Base-by-base conservation (phyloP, 2,329 filamentous ascomycete species). In the Amylocarpus encephaloides region DNA sequence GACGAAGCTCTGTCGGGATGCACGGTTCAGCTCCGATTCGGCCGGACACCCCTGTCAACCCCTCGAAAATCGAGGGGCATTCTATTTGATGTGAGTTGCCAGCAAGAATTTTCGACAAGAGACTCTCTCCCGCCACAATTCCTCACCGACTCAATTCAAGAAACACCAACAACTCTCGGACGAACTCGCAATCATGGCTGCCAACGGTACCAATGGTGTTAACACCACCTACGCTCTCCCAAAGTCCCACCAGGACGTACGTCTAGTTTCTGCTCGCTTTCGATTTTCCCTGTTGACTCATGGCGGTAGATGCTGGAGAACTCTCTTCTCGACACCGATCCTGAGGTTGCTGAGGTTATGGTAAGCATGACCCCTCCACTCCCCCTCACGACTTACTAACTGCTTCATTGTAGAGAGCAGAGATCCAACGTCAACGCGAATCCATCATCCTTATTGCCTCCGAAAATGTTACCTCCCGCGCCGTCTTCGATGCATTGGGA, bases 391-490 rank as follows among this genome's bases (percentile, higher is more conserved):
- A 45, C 26, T 35, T 44, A 2, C 15, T 49, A 49, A 56, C 26
- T 16, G 15, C 13, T 44, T 49, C 52, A 50, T 51, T 30, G 43
- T 59, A 93, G 87, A 86, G 88, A 78, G 83, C 87, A 65, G 92
- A 97, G 75, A 86, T 96, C 67, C 83, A 95, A 80, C 89, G 93
- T 69, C 93, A 98, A 78, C 85, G 89, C 71, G 91, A 98, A 79
- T 97, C 91, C 64, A 95, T 98, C 73, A 88, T 97, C 68, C 85
- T 98, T 69, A 98, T 98, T 66, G 92, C 93, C 67, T 97, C 93
- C 50, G 93, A 98, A 78, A 98, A 98, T 79, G 91, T 98, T 74
- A 98, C 93, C 52, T 98, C 93, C 57, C 90, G 91, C 64, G 91
- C 93, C 65, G 93, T 98, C 66, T 95, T 95, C 76, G 91, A 98